A percentile compares a stretch with the other conserved stretches of the same genome.
Evolutionary conservation across 2,329 filamentous ascomycete species (phyloP).

Genomic region (Penicillium digitatum): DNA sequence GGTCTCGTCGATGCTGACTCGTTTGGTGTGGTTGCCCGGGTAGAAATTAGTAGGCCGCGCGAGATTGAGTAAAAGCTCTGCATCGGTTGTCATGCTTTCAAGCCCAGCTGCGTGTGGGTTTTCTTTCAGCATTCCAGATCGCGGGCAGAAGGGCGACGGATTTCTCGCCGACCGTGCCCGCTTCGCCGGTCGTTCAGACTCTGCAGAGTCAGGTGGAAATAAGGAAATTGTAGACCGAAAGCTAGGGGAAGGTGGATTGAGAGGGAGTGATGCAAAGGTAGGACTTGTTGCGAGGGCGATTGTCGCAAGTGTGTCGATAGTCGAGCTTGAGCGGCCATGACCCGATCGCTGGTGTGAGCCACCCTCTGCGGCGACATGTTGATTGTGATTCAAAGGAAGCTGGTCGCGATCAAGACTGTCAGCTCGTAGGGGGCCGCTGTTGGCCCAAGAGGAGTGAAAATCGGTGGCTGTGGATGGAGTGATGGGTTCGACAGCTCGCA

Average conservation of each 20-base stretch:
- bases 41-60: conserved; percentile 39
- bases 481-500: conserved; percentile 46
- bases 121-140: conserved; percentile 24
- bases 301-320: conserved; percentile 49
- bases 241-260: conserved; percentile 30
- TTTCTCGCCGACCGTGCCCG: conserved; percentile 58
- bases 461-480: conserved; percentile 37
- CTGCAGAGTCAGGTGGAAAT: conserved; percentile 30
- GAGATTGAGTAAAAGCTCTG: conserved; percentile 47
- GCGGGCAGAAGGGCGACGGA: conserved; percentile 40
- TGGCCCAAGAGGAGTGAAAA: conserved; percentile 29
- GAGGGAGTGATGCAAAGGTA: conserved; percentile 38
- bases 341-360: conserved; percentile 30
- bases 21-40: conserved; percentile 25
- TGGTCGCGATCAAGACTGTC: conserved; percentile 25
- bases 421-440: conserved; percentile 27
- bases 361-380: conserved; percentile 20
- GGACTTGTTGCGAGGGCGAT: conserved; percentile 50
- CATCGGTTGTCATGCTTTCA: conserved; percentile 47
- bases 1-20: conserved; percentile 34
- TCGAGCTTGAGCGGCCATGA: conserved; percentile 46
- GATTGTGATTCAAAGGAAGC: conserved; percentile 20
- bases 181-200: conserved; percentile 53
- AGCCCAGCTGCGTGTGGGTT: conserved; percentile 32
- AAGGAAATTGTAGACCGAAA: conserved; percentile 24